Base-by-base conservation (phyloP, 352 stramenopile genomes). In the Phytopythium cucurbitacearum region DNA sequence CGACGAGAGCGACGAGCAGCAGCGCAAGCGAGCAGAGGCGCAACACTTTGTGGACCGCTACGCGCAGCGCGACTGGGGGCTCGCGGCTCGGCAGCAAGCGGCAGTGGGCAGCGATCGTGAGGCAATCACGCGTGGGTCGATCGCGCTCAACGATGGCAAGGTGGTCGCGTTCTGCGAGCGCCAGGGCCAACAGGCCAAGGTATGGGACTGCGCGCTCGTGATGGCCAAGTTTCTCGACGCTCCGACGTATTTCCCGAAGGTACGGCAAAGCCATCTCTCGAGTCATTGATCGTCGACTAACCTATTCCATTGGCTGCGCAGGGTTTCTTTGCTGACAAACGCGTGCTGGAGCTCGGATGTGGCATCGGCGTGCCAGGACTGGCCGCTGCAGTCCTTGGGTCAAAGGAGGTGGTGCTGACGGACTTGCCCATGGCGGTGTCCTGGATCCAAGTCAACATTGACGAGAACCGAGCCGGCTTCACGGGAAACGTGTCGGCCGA, bases 141-240 rank as follows among this genome's bases (percentile, higher is more conserved):
- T 85, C 5, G 43, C 59, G 44, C 64, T 85, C 11, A 49, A 48
- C 32, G 40, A 28, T 8, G 55, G 54, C 39, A 59, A 51, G 21
- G 35, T 54, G 7, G 53, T 85, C 12, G 47, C 59, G 6, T 85
- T 82, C 50, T 53, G 67, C 34, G 73, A 85, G 62, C 72, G 78
- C 45, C 67, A 82, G 48, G 73, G 73, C 7, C 73, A 85, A 45
- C 73, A 85, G 46, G 71, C 71, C 48, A 78, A 80, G 39, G 73
- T 85, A 3, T 85, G 73, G 73, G 73, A 85, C 43, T 85, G 73
- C 34, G 73, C 73, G 28, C 53, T 85, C 28, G 69, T 85, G 48
- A 48, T 85, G 40, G 67, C 73, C 52, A 78, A 76, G 57, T 80
- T 85, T 37, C 57, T 85, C 16, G 55, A 60, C 5, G 64, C 73